Evolutionary conservation across 1,139 yeast species (phyloP), one percentile per base, ranked within the genome.

Genomic region (Taphrina flavorubra): DNA sequence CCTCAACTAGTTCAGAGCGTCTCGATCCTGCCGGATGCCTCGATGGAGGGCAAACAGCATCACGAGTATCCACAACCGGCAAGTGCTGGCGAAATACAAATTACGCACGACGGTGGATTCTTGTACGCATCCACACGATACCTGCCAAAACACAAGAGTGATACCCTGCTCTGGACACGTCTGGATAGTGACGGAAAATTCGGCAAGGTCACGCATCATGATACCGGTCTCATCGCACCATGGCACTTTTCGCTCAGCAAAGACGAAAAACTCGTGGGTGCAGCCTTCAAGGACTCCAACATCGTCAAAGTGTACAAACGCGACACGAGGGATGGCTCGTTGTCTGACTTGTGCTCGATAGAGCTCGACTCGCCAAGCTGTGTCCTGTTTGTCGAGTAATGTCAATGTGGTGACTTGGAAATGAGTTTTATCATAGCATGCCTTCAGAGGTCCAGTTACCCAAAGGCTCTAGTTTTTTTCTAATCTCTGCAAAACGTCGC

Each of bases 61-160:
- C n/a, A 8, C 13, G 62, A 39, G 39, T 57, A 42, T 51, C 63
- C 61, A 18, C 68, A 63, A 13, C 67, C 67, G 5, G 55, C 64
- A 11, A 42, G 57, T 40, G 63, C 68, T 16, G 68, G 63, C 6
- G 68, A 57, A 16, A 57, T 65, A 10, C 51, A 36, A n/a, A 51
- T 65, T 34, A 57, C 68, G 1, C 37, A 18, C 6, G 64, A 65
- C 34, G 68, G 63, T 5, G n/a, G 16, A 13, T 18, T 34, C 31
- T 14, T 65, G 42, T 57, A 57, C n/a, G 68, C 68, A 31, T 36
- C 58, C 44, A 57, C 46, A 8, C 68, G 68, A 13, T 65, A 57
- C 51, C 42, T 65, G 34, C 64, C 68, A 7, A 36, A 16, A 16
- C 10, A 56, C 25, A 44, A 63, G n/a, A 57, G 53, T 6, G 67